A percentile compares a stretch with the other conserved stretches of the same genome.
Evolutionary conservation across 352 stramenopile species (phyloP).

Genomic region (Phytopythium chamaehyphon): DNA sequence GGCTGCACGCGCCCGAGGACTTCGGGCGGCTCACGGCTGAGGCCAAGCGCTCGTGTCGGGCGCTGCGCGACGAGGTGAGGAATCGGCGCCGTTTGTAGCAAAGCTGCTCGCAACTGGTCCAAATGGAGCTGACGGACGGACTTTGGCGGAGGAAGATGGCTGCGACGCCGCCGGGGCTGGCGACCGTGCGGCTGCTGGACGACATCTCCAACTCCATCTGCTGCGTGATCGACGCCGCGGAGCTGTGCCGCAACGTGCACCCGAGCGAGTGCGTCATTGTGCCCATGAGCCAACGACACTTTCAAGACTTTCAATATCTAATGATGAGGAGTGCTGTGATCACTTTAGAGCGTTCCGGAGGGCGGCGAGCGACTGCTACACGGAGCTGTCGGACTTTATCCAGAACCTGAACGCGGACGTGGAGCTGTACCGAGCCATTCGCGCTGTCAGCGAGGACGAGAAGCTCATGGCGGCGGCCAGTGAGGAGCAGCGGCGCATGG

Average conservation of each 20-base stretch:
- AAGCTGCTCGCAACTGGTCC: too few species aligned
- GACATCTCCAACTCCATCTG: conserved; percentile 94
- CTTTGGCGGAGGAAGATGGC: conserved; percentile 31
- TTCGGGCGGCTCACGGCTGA: conserved; percentile 54
- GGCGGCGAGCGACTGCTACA: conserved; percentile 86
- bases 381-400: conserved; percentile 93
- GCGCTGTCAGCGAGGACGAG: conserved; percentile 54
- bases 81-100: too few species aligned
- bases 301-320: too few species aligned
- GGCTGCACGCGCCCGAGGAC: conserved; percentile 53
- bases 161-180: conserved; percentile 45
- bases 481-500: conserved; percentile 90
- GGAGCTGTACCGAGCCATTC: conserved; percentile 86
- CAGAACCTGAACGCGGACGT: conserved; percentile 92
- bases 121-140: too few species aligned
- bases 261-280: conserved; percentile 56
- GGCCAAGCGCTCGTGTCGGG: conserved; percentile 51
- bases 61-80: conserved; percentile 53
- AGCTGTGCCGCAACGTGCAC: conserved; percentile 94
- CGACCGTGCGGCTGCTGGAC: conserved; percentile 85
- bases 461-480: conserved; percentile 57
- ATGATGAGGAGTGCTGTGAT: too few species aligned
- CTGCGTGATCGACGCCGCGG: conserved; percentile 94
- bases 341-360: conserved; percentile 61
- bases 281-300: too few species aligned